These are phyloP conservation scores for Jamesozyma jinghongensis DNA, from an alignment of 805 yeast genomes.

Conservation along the genomic window DNA sequence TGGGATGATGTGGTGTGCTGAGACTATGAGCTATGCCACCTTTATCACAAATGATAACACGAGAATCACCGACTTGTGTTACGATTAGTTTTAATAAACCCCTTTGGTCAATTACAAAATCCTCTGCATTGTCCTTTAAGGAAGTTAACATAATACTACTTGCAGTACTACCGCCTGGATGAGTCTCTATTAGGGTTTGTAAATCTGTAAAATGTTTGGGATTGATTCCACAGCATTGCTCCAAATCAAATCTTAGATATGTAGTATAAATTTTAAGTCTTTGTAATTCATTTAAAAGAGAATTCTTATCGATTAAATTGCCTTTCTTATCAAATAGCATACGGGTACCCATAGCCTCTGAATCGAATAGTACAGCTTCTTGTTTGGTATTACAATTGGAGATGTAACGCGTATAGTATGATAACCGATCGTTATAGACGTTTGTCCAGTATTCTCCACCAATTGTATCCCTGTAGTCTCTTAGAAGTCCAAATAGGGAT, in stretches of 20 bases:
- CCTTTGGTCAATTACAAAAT: constrained; percentile 43
- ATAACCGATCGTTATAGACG: constrained; percentile 43
- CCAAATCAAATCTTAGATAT: constrained; percentile 25
- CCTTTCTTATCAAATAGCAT: constrained; percentile 32
- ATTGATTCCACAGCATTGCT: constrained; percentile 21
- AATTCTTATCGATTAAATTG: constrained; percentile 30
- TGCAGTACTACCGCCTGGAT: constrained; percentile 59
- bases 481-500: constrained; percentile 36
- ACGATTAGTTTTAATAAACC: constrained; percentile 61
- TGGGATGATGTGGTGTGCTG: constrained; percentile 79
- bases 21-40: constrained; percentile 71
- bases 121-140: constrained; percentile 12
- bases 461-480: constrained; percentile 47
- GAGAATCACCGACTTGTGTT: constrained; percentile 91
- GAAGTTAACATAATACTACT: constrained; percentile 48
- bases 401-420: constrained; percentile 30
- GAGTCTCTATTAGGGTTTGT: constrained; percentile 22
- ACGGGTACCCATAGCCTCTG: constrained; percentile 21
- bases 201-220: constrained; percentile 6
- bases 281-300: constrained; percentile 26
- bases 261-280: constrained; percentile 24
- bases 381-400: constrained; percentile 28
- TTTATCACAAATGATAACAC: constrained; percentile 75
- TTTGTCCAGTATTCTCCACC: constrained; percentile 83
- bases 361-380: constrained; percentile 25